These are phyloP conservation scores for Paecilomyces sp. DNA, from an alignment of 2,329 filamentous ascomycete genomes.

Conservation along the genomic window DNA sequence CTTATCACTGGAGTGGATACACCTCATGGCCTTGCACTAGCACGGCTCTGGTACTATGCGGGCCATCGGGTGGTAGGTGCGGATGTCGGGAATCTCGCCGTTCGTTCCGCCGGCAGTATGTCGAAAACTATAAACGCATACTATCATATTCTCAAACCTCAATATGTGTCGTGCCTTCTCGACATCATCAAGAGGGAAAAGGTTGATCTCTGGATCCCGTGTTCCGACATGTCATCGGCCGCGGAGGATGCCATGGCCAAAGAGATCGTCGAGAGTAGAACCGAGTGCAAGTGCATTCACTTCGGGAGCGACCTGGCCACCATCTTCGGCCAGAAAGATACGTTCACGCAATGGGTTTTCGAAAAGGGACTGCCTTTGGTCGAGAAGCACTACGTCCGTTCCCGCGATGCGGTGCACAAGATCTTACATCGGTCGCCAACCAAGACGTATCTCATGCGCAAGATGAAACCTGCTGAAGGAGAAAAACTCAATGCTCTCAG, in stretches of 20 bases:
- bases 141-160: constrained; percentile 41
- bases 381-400: constrained; percentile 48
- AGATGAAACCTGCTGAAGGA: constrained; percentile 39
- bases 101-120: constrained; percentile 49
- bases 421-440: constrained; percentile 42
- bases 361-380: constrained; percentile 50
- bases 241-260: constrained; percentile 61
- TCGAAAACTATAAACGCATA: constrained; percentile 53
- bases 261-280: constrained; percentile 52
- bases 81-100: constrained; percentile 49
- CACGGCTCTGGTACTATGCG: constrained; percentile 56
- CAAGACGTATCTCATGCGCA: constrained; percentile 58
- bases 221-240: constrained; percentile 60
- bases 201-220: constrained; percentile 66
- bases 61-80: constrained; percentile 67
- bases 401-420: constrained; percentile 44
- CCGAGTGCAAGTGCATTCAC: constrained; percentile 56
- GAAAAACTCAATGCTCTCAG: constrained; percentile 54
- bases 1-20: constrained; percentile 69
- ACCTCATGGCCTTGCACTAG: constrained; percentile 61
- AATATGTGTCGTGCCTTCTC: constrained; percentile 52
- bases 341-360: constrained; percentile 55
- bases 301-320: constrained; percentile 51
- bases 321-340: constrained; percentile 57
- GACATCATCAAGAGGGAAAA: constrained; percentile 53